A percentile compares a stretch with the other conserved stretches of the same genome.
phyloP scores from a whole-genome alignment of 78 protist genomes.

The Tieghemostelium lacteum region DNA sequence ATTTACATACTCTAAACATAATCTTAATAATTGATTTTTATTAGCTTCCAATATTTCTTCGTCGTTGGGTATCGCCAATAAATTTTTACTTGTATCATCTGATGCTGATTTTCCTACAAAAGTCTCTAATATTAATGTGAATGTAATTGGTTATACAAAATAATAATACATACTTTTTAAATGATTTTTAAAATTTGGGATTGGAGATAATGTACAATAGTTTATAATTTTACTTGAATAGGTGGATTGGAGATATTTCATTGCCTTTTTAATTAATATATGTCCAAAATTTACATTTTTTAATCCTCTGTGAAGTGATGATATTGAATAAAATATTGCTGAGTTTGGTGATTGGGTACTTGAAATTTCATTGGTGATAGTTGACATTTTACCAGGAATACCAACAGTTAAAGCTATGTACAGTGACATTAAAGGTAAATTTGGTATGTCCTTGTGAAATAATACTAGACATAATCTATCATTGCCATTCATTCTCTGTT shows the following conservation, averaged over 20 bases:
- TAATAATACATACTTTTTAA: constrained; percentile 9
- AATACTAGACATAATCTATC: constrained; percentile 46
- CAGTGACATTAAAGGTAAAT: constrained; percentile 51
- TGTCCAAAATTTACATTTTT: constrained; percentile 68
- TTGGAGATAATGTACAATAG: constrained; percentile 66
- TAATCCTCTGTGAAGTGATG: constrained; percentile 71
- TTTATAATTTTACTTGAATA: constrained; percentile 2
- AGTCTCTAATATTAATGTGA: background rate
- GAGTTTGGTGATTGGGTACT: background rate
- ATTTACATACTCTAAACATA: background rate
- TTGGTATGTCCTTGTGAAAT: constrained; percentile 32
- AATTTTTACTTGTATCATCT: background rate
- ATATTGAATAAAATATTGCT: constrained; percentile 74
- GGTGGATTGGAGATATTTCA: constrained; percentile 26
- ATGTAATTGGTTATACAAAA: background rate
- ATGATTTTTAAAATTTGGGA: constrained; percentile 49
- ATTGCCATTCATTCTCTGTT: constrained; percentile 2
- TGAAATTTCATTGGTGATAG: background rate
- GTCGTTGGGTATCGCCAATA: background rate
- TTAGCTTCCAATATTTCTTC: constrained; percentile 6
- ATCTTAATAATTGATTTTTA: too few relatives aligned
- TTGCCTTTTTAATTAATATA: constrained; percentile 56
- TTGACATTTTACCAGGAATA: constrained; percentile 32
- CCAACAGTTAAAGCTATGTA: constrained; percentile 52
- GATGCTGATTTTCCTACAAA: background rate